phyloP scores from a whole-genome alignment of 805 yeast genomes.

The Blastobotrys muscicola region DNA sequence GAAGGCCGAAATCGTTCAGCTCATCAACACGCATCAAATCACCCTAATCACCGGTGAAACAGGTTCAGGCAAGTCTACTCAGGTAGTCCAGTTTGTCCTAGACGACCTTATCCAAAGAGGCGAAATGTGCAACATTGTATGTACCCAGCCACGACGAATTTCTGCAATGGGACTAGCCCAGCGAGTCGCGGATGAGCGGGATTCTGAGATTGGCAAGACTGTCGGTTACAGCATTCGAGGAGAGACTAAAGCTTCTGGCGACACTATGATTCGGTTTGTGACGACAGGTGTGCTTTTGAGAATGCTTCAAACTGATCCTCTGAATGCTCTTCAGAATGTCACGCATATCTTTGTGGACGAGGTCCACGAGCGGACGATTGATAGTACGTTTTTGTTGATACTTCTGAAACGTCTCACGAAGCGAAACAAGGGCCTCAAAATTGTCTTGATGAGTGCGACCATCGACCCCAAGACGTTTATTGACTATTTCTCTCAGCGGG shows the following conservation, averaged over 20 bases:
- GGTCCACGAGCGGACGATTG: slow-evolving; percentile 93
- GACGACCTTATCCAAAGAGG: slow-evolving; percentile 46
- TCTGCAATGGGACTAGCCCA: slow-evolving; percentile 93
- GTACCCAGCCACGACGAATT: slow-evolving; percentile 94
- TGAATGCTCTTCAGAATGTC: slow-evolving; percentile 31
- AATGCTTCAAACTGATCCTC: slow-evolving; percentile 56
- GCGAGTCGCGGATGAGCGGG: slow-evolving; percentile 79
- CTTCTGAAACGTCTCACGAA: slow-evolving; percentile 51
- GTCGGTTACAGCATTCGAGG: slow-evolving; percentile 89
- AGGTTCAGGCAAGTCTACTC: slow-evolving; percentile 96
- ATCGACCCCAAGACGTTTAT: slow-evolving; percentile 63
- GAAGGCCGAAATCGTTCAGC: slow-evolving; percentile 42
- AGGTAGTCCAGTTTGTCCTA: slow-evolving; percentile 78
- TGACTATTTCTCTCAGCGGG: slow-evolving; percentile 45
- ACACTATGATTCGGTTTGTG: slow-evolving; percentile 74
- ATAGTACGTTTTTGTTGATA: slow-evolving; percentile 75
- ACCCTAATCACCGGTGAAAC: slow-evolving; percentile 91
- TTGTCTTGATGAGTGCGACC: slow-evolving; percentile 90
- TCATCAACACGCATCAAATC: slow-evolving; percentile 51
- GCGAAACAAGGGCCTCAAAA: slow-evolving; percentile 40
- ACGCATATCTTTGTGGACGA: slow-evolving; percentile 81
- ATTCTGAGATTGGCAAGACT: slow-evolving; percentile 54
- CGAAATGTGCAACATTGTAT: slow-evolving; percentile 49
- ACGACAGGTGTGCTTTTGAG: slow-evolving; percentile 89
- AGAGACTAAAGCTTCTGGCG: slow-evolving; percentile 51